Conservation (phyloP, 140 eudicot species). For the Stevia rebaudiana region DNA sequence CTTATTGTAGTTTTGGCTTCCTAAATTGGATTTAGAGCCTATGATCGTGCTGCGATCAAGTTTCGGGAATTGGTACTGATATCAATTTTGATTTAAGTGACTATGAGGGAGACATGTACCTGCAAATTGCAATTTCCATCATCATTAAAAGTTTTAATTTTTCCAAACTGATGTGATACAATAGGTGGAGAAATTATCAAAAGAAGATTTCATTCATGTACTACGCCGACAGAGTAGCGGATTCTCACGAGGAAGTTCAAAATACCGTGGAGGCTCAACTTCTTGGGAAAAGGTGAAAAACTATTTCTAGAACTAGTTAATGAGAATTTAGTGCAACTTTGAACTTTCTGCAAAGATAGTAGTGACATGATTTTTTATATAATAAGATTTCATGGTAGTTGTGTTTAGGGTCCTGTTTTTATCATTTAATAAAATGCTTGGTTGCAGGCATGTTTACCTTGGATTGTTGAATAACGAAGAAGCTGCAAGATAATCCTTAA, state of each 20-base stretch:
- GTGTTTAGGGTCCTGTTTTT: conserved; percentile 33
- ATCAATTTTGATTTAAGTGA: conserved; percentile 65
- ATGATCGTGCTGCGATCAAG: conserved; percentile 95
- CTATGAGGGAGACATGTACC: conserved; percentile 61
- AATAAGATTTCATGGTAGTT: conserved; percentile 22
- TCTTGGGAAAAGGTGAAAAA: conserved; percentile 69
- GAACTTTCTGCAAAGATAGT: conserved; percentile 9
- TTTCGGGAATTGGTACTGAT: conserved; percentile 86
- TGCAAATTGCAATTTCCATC: conserved; percentile 9
- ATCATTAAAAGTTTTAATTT: conserved; percentile 13
- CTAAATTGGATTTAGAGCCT: conserved; percentile 48
- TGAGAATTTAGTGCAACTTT: conserved; percentile 14
- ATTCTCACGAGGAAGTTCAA: conserved; percentile 78
- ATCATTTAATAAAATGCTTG: conserved; percentile 45
- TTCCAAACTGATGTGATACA: conserved; percentile 1
- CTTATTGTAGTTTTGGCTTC: conserved; percentile 6
- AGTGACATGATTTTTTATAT: not conserved
- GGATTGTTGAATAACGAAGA: conserved; percentile 78
- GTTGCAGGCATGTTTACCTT: conserved; percentile 81
- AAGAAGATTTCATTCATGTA: conserved; percentile 73
- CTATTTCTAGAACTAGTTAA: conserved; percentile 9
- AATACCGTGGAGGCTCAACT: conserved; percentile 80
- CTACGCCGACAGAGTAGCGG: conserved; percentile 83
- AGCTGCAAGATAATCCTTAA: conserved; percentile 65
- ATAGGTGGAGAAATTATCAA: conserved; percentile 61